Percentiles rank a stretch among this genome's conserved stretches.
Conservation (phyloP, 306 rosid species). For the Prunus mira region DNA sequence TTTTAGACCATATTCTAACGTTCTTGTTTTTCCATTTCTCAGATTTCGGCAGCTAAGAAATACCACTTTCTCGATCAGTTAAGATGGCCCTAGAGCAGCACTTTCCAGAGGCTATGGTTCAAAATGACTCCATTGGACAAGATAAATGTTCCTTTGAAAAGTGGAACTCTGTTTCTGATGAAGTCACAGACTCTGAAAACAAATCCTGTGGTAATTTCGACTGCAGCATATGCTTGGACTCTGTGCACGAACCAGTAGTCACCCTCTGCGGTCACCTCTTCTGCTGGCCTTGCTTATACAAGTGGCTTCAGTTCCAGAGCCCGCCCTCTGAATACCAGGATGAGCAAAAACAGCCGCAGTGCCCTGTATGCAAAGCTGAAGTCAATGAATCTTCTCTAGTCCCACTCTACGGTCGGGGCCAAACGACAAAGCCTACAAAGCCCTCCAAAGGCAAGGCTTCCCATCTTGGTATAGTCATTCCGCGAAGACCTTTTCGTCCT, state of each 20-base stretch:
- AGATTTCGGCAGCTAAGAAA: conserved; percentile 21
- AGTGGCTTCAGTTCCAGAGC: conserved; percentile 60
- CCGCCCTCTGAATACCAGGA: conserved; percentile 30
- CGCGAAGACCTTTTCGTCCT: conserved; percentile 60
- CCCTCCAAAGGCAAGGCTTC: conserved; percentile 41
- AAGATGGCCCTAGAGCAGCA: conserved; percentile 49
- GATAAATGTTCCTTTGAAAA: conserved; percentile 33
- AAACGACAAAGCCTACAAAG: conserved; percentile 24
- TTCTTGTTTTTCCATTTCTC: conserved; percentile 14
- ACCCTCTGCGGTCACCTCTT: conserved; percentile 97
- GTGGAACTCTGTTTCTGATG: conserved; percentile 40
- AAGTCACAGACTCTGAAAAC: conserved; percentile 31
- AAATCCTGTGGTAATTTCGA: conserved; percentile 55
- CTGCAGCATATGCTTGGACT: conserved; percentile 86
- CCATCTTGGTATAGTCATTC: conserved; percentile 44
- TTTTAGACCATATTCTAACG: conserved; percentile 1
- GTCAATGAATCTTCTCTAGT: conserved; percentile 59
- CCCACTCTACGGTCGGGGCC: conserved; percentile 73
- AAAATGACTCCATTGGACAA: conserved; percentile 33
- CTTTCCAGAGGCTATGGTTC: conserved; percentile 39
- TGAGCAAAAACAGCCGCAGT: conserved; percentile 35
- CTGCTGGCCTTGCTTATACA: conserved; percentile 98
- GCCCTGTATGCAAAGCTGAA: conserved; percentile 91
- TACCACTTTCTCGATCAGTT: background rate
- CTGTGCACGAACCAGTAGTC: conserved; percentile 83